Evolutionary conservation across 768 basidiomycete genomes (phyloP).

Genomic region (Rubroboletus satanas): DNA sequence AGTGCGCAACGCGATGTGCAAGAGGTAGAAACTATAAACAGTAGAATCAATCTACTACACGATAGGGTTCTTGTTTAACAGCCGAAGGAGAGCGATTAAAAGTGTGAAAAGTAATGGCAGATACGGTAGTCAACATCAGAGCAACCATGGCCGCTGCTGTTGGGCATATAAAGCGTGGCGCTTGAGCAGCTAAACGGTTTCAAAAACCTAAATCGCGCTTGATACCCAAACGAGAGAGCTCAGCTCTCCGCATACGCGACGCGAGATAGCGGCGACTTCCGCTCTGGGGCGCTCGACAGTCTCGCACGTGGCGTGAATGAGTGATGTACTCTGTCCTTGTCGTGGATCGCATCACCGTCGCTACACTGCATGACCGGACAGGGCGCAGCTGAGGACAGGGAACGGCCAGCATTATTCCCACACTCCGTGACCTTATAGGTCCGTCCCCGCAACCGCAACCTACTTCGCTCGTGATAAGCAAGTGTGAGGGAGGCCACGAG

Average conservation of each 20-base stretch:
- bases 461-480: constrained; percentile 22
- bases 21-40: constrained; percentile 10
- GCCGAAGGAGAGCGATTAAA: constrained; percentile 9
- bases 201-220: not conserved
- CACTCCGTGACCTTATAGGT: not conserved
- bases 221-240: constrained; percentile 5
- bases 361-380: constrained; percentile 1
- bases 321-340: constrained; percentile 1
- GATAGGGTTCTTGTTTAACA: constrained; percentile 8
- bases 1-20: not conserved
- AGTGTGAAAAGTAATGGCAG: not conserved
- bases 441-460: constrained; percentile 20
- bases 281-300: constrained; percentile 13
- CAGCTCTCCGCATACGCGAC: constrained; percentile 20
- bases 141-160: not conserved
- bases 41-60: constrained; percentile 30
- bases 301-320: constrained; percentile 4
- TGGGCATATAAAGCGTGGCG: not conserved
- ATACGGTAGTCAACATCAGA: not conserved
- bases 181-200: not conserved
- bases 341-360: not conserved
- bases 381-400: not conserved
- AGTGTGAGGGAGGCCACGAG: constrained; percentile 31
- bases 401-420: constrained; percentile 13
- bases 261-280: constrained; percentile 26